Evolutionary conservation across 257 asterid genomes (phyloP).

Genomic region (Scutellaria galericulata): DNA sequence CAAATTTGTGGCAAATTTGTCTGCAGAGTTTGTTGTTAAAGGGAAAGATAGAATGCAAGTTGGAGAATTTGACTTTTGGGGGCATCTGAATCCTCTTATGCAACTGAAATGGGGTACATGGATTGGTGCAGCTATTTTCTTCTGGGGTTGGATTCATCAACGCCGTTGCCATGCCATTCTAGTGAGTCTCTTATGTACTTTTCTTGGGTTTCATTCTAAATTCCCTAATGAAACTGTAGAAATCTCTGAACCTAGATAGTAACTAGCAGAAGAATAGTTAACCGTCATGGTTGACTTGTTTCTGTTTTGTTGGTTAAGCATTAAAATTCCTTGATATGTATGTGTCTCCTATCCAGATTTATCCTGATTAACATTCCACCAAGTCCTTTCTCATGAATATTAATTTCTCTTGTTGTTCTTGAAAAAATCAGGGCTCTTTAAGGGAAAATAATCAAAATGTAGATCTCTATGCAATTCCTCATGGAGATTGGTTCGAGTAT

Average conservation of each 20-base stretch:
- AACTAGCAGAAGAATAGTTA: not conserved
- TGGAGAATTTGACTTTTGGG: slow-evolving; percentile 52
- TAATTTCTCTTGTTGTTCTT: slow-evolving; percentile 5
- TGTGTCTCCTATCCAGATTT: not conserved
- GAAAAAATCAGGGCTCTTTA: slow-evolving; percentile 61
- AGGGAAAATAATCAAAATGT: slow-evolving; percentile 52
- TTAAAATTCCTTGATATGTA: not conserved
- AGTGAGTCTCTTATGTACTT: slow-evolving; percentile 45
- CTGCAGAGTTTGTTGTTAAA: slow-evolving; percentile 60
- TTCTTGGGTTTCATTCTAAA: slow-evolving; percentile 8
- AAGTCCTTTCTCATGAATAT: slow-evolving; percentile 14
- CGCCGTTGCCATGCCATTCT: slow-evolving; percentile 76
- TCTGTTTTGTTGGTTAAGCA: not conserved
- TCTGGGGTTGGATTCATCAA: slow-evolving; percentile 90
- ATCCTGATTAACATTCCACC: not conserved
- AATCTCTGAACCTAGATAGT: not conserved
- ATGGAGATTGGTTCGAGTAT: slow-evolving; percentile 86
- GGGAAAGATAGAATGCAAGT: slow-evolving; percentile 68
- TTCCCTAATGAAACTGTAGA: not conserved
- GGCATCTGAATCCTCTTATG: slow-evolving; percentile 59
- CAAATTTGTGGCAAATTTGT: slow-evolving; percentile 44
- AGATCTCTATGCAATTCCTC: slow-evolving; percentile 62
- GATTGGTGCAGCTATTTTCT: slow-evolving; percentile 74
- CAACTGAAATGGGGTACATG: slow-evolving; percentile 74
- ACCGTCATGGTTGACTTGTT: not conserved